Conservation (phyloP, 169 alveolate genomes). For the Cryptosporidium sp. region DNA sequence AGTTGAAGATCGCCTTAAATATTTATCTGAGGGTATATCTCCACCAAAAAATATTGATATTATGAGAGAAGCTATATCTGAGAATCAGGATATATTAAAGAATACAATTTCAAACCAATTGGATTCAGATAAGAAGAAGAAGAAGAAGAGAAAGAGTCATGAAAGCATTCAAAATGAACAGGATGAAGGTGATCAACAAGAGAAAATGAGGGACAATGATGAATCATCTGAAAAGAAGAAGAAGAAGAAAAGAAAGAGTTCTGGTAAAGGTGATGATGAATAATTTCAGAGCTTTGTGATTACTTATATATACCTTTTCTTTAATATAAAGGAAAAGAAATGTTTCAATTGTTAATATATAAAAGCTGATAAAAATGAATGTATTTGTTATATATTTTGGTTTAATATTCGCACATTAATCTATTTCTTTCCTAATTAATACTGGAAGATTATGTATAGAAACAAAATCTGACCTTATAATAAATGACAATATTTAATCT, state of each 20-base stretch:
- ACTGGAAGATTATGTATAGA: neutral
- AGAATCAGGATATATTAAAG: conserved; percentile 66
- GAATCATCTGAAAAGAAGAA: conserved; percentile 11
- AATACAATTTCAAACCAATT: conserved; percentile 75
- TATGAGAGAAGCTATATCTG: conserved; percentile 87
- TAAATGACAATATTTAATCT: too few relatives aligned
- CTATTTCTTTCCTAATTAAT: conserved; percentile 49
- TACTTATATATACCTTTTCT: too few relatives aligned
- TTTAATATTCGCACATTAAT: conserved; percentile 12
- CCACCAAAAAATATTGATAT: conserved; percentile 88
- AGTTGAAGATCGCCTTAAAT: conserved; percentile 94
- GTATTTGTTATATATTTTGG: neutral
- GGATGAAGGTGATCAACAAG: neutral
- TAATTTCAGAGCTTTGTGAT: neutral
- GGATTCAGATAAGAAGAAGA: conserved; percentile 75
- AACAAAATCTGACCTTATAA: neutral
- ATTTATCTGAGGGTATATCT: conserved; percentile 86
- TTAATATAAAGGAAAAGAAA: conserved; percentile 15
- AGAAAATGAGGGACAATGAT: neutral
- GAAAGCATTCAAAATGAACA: conserved; percentile 27
- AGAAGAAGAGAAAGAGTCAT: conserved; percentile 68
- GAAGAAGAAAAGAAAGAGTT: conserved; percentile 18
- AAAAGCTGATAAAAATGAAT: neutral
- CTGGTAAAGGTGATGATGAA: neutral
- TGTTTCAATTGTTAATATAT: conserved; percentile 2